Conservation (phyloP, 225 moss, liverwort and hornwort genomes). For the Asterella californica region DNA sequence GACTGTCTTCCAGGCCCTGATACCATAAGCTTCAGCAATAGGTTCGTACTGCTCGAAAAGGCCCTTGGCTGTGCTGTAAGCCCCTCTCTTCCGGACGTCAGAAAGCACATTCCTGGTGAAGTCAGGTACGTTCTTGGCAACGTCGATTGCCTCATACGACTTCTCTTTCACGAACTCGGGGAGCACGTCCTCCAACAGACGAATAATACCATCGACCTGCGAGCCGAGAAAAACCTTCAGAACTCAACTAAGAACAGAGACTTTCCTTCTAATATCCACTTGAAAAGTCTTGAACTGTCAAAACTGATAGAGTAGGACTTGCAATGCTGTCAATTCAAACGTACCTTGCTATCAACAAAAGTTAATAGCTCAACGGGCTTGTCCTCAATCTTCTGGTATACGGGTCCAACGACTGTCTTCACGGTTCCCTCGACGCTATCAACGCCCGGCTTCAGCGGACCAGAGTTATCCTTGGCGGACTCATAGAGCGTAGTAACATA, state of each 20-base stretch:
- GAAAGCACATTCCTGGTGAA: conserved; percentile 5
- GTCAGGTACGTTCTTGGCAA: conserved; percentile 23
- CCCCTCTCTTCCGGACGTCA: conserved; percentile 37
- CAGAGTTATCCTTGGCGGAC: conserved; percentile 35
- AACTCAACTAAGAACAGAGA: not conserved
- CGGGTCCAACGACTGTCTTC: conserved; percentile 45
- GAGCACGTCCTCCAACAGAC: conserved; percentile 24
- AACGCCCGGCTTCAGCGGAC: conserved; percentile 50
- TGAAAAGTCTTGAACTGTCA: not conserved
- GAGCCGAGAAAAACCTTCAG: not conserved
- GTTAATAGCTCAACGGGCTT: conserved; percentile 37
- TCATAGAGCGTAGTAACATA: conserved; percentile 33
- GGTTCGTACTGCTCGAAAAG: conserved; percentile 46
- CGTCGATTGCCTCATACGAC: conserved; percentile 22
- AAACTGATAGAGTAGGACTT: not conserved
- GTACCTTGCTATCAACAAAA: conserved; percentile 40
- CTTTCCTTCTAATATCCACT: not conserved
- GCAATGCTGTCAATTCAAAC: not conserved
- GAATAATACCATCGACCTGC: conserved; percentile 37
- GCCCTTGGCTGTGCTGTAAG: conserved; percentile 29
- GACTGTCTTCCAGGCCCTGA: conserved; percentile 39
- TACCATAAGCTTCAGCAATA: conserved; percentile 35
- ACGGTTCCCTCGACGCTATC: conserved; percentile 48
- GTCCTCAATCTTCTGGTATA: conserved; percentile 37
- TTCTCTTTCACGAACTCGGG: conserved; percentile 30